These are phyloP conservation scores for Hypoxylon sp. DNA, from an alignment of 2,329 filamentous ascomycete species.

Conservation along the genomic window DNA sequence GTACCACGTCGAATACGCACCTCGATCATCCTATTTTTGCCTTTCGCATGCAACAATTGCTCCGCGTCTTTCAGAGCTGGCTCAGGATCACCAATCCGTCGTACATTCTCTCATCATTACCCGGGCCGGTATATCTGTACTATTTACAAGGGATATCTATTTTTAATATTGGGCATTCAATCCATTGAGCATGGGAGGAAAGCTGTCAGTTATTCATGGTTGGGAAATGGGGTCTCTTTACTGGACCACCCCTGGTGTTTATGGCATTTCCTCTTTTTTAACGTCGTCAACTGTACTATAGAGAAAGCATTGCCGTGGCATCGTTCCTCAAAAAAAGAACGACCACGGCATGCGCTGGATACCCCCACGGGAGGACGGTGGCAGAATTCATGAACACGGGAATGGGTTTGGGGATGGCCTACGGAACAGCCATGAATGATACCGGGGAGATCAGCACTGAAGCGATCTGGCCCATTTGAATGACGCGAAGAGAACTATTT, in stretches of 20 bases:
- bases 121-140: conserved; percentile 47
- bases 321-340: conserved; percentile 48
- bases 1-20: conserved; percentile 39
- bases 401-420: conserved; percentile 39
- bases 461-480: conserved; percentile 40
- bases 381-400: conserved; percentile 44
- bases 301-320: conserved; percentile 51
- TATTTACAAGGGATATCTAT: conserved; percentile 43
- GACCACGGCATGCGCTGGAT: conserved; percentile 52
- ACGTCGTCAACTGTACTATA: conserved; percentile 47
- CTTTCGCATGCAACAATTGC: conserved; percentile 27
- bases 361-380: conserved; percentile 51
- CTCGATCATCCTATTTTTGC: conserved; percentile 34
- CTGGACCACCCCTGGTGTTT: conserved; percentile 41
- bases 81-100: conserved; percentile 45
- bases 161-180: conserved; percentile 48
- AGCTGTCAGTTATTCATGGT: conserved; percentile 39
- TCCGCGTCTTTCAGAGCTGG: conserved; percentile 49
- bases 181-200: conserved; percentile 42
- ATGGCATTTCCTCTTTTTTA: conserved; percentile 37
- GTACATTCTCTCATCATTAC: conserved; percentile 45
- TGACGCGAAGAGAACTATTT: conserved; percentile 41
- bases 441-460: conserved; percentile 37
- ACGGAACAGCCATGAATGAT: conserved; percentile 43
- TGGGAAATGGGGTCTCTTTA: conserved; percentile 43